Base-by-base conservation (phyloP, 208 protist species). In the Tritrichomonas musculus region DNA sequence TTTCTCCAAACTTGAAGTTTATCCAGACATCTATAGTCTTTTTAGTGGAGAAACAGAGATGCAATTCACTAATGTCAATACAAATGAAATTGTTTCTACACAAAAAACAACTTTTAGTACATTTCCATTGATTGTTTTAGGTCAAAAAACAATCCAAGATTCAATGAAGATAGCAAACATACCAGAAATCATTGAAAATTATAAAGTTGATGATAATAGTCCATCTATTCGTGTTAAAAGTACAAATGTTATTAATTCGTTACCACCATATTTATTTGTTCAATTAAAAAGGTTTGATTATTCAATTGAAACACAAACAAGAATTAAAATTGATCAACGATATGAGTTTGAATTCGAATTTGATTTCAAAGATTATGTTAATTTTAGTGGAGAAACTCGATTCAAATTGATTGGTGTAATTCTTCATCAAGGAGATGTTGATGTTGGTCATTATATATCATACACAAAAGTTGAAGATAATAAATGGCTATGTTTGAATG, bases 351-450 rank as follows among this genome's bases (percentile, higher is more conserved):
- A 25, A 88, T 25, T 39, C 2, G 41, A 20, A 30, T 39, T 88
- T 20, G 47, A 88, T 53, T 27, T 36, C 0, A 88, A 88, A n/a
- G 27, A 17, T n/a, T 33, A n/a, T 69, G 64, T 33, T 69, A n/a
- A 69, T n/a, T 33, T 33, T 69, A 8, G 3, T n/a, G 22, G 27
- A 22, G 77, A 60, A 20, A 88, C 11, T n/a, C 53, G 57, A 60
- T 88, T 41, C 5, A 57, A 33, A 50, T 39, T 88, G 0, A 88
- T 60, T n/a, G 77, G 77, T 22, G 30, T 57, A 33, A 36, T 88
- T 50, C n/a, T 88, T 88, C 77, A 88, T 50, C 77, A 88, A 57
- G 77, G 77, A 9, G 77, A 88, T 22, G 77, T 33, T 39, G 77
- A 88, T 39, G 47, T 88, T 57, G 77, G 77, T 3, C 77, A 88